These are phyloP conservation scores for Ceriops tagal DNA, from an alignment of 345 rosid genomes.

Conservation along the genomic window DNA sequence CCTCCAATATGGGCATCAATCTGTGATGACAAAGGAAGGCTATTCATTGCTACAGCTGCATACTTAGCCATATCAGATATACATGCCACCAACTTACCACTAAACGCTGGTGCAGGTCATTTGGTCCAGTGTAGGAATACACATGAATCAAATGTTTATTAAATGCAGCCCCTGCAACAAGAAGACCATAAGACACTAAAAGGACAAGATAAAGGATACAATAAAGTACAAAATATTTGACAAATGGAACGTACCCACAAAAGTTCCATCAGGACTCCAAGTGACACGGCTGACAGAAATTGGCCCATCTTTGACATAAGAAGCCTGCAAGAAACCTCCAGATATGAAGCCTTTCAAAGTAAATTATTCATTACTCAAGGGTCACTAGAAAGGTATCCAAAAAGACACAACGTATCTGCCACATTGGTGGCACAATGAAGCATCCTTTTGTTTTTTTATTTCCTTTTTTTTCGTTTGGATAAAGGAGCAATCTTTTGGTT, in stretches of 20 bases:
- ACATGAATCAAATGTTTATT: conserved; percentile 65
- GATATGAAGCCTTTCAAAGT: background rate
- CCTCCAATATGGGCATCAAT: conserved; percentile 83
- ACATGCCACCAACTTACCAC: conserved; percentile 41
- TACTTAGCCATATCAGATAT: conserved; percentile 3
- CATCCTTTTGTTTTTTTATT: background rate
- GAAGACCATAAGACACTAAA: conserved; percentile 26
- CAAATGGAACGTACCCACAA: conserved; percentile 37
- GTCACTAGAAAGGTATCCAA: background rate
- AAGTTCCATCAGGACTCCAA: conserved; percentile 36
- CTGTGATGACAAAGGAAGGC: conserved; percentile 36
- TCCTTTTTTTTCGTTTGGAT: background rate
- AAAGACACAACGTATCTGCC: background rate
- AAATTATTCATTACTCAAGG: conserved; percentile 12
- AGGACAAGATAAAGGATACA: background rate
- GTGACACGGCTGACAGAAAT: conserved; percentile 31
- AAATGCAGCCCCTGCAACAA: conserved; percentile 66
- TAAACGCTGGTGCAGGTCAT: conserved; percentile 52
- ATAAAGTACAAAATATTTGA: conserved; percentile 5
- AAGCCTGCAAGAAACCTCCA: conserved; percentile 20
- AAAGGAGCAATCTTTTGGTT: background rate
- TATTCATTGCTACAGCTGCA: conserved; percentile 17
- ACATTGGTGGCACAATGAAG: background rate
- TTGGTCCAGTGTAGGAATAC: conserved; percentile 50
- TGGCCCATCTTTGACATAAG: conserved; percentile 24